Percentiles rank a stretch among this genome's conserved stretches.
phyloP scores from a whole-genome alignment of 768 basidiomycete species.

The Russula sp. region DNA sequence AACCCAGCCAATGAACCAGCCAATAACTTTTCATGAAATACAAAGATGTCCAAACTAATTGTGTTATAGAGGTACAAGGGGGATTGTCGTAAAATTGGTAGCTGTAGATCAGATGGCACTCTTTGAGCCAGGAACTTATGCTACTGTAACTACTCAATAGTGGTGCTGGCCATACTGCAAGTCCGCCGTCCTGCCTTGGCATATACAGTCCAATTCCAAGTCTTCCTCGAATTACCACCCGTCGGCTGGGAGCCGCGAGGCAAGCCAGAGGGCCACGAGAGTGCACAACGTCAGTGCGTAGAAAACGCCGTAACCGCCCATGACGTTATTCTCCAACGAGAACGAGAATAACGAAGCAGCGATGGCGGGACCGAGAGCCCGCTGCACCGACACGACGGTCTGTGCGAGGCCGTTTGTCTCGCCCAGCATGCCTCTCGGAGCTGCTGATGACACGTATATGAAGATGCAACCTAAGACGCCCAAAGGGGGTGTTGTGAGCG shows the following conservation, averaged over 20 bases:
- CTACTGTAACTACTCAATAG: too few relatives aligned
- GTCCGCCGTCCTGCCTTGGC: too few relatives aligned
- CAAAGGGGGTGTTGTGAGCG: slow-evolving; percentile 4
- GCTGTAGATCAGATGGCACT: too few relatives aligned
- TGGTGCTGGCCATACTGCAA: too few relatives aligned
- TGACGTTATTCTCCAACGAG: slow-evolving; percentile 26
- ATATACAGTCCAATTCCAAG: too few relatives aligned
- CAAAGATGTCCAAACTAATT: too few relatives aligned
- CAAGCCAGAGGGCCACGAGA: background rate
- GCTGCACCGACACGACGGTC: slow-evolving; percentile 38
- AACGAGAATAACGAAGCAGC: slow-evolving; percentile 39
- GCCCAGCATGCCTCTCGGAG: slow-evolving; percentile 33
- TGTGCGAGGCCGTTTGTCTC: slow-evolving; percentile 48
- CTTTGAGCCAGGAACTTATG: too few relatives aligned
- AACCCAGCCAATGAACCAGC: too few relatives aligned
- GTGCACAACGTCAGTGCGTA: background rate
- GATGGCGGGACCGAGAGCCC: slow-evolving; percentile 44
- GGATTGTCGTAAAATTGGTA: too few relatives aligned
- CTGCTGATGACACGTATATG: slow-evolving; percentile 27
- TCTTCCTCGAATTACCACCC: too few relatives aligned
- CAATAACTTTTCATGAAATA: too few relatives aligned
- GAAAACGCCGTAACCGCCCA: slow-evolving; percentile 34
- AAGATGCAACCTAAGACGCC: slow-evolving; percentile 27
- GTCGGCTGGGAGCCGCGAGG: background rate
- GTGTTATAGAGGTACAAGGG: too few relatives aligned